Base-by-base conservation (phyloP, 2,329 filamentous ascomycete species). In the Talaromyces sp. region DNA sequence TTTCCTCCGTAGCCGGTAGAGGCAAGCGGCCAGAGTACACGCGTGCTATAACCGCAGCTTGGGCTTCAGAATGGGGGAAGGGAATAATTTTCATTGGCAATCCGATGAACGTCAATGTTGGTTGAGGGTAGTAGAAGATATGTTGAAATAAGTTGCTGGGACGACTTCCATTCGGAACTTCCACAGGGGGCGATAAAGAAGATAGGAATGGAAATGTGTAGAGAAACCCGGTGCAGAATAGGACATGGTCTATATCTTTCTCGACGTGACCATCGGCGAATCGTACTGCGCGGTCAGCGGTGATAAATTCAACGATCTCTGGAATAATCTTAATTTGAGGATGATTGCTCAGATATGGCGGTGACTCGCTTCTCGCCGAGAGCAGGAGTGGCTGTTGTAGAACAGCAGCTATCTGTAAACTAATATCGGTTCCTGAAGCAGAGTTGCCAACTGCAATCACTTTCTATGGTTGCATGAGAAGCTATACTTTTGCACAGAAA, bases 201-300 rank as follows among this genome's bases (percentile, higher is more conserved):
- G 77, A 75, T 3, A 89, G 74, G 72, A 97, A 97, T 0, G 93
- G 92, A 65, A 90, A 90, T 5, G 89, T 88, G 78, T 91, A 97
- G 64, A 96, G 86, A 72, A 96, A 98, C 0, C 94, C 94, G 0
- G 94, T 97, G 75, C 91, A 93, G 77, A 94, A 97, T 33, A 98
- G 75, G 6, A 97, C 80, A 1, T 87, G 85, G 72, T 97, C 93
- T 64, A 98, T 78, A 39, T 88, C 80, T 3, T 79, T 79, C 72
- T 92, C 90, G 10, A 89, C 73, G 0, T 81, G 82, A 2, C 89
- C 90, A 71, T 92, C 84, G 47, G 83, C 81, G 68, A 96, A 91
- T 37, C 84, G 81, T 1, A 95, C 83, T 3, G 83, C 77, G 0
- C 81, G 73, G 10, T 66, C 13, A 83, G 77, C 69, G 82, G 90